These are phyloP conservation scores for Malus sylvestris DNA, from an alignment of 306 rosid genomes.

Conservation along the genomic window DNA sequence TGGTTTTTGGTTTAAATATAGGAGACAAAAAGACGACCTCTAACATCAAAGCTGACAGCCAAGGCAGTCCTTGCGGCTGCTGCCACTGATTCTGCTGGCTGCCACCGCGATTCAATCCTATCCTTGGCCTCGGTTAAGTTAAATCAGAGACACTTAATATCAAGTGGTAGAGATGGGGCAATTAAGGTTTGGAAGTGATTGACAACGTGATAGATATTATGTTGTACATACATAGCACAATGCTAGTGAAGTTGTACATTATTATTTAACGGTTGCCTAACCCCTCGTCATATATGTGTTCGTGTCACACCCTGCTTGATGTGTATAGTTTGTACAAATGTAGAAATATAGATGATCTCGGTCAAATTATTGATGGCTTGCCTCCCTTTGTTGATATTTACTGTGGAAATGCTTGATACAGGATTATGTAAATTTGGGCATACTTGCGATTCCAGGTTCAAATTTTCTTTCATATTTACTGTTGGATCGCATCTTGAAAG, in stretches of 20 bases:
- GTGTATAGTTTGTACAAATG: constrained; percentile 21
- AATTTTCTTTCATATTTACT: neutral
- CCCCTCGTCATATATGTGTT: neutral
- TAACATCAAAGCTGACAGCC: constrained; percentile 54
- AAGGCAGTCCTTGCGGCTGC: constrained; percentile 86
- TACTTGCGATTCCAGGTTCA: neutral
- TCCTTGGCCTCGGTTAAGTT: constrained; percentile 89
- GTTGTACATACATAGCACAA: constrained; percentile 44
- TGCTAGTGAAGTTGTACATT: constrained; percentile 38
- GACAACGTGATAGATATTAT: constrained; percentile 7
- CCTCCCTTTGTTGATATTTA: neutral
- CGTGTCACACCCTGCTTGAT: neutral
- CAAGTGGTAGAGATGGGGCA: constrained; percentile 92
- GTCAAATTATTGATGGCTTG: neutral
- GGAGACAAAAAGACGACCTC: constrained; percentile 83
- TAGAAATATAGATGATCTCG: neutral
- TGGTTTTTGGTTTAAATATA: constrained; percentile 22
- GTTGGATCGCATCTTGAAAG: neutral
- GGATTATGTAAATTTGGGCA: neutral
- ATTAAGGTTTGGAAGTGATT: constrained; percentile 91
- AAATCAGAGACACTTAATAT: constrained; percentile 78
- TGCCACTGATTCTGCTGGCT: constrained; percentile 88
- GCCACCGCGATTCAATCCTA: constrained; percentile 78
- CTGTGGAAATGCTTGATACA: neutral
- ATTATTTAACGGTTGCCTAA: neutral